phyloP scores from a whole-genome alignment of 257 asterid genomes.

The Cinchona pubescens region DNA sequence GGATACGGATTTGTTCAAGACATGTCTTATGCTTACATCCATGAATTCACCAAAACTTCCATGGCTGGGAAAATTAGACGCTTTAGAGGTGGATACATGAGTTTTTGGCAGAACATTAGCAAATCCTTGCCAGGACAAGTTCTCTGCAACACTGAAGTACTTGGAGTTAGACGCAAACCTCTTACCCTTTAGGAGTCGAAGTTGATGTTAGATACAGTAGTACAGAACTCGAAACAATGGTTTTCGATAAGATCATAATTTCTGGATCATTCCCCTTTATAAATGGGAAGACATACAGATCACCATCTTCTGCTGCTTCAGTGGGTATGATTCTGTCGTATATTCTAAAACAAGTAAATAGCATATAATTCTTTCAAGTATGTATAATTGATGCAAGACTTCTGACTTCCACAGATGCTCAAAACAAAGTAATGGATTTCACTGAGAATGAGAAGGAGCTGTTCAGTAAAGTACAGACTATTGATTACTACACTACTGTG shows the following conservation, averaged over 20 bases:
- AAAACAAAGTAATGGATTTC: conserved; percentile 43
- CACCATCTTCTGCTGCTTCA: conserved; percentile 33
- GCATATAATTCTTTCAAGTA: not conserved
- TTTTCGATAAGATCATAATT: conserved; percentile 62
- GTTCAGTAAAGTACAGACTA: conserved; percentile 59
- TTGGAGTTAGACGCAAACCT: conserved; percentile 50
- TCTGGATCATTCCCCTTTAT: conserved; percentile 73
- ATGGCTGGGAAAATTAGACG: conserved; percentile 89
- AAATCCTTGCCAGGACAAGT: conserved; percentile 49
- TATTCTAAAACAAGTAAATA: not conserved
- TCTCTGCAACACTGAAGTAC: conserved; percentile 63
- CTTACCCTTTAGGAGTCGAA: conserved; percentile 22
- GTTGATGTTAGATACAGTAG: conserved; percentile 35
- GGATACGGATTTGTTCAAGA: conserved; percentile 84
- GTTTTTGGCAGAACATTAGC: conserved; percentile 62
- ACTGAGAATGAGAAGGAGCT: conserved; percentile 61
- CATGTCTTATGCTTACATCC: conserved; percentile 75
- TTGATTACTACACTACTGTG: conserved; percentile 78
- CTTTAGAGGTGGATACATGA: conserved; percentile 71
- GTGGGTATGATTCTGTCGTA: conserved; percentile 30
- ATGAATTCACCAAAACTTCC: conserved; percentile 75
- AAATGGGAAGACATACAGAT: conserved; percentile 51
- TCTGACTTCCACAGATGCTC: conserved; percentile 34
- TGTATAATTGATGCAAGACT: not conserved
- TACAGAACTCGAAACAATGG: conserved; percentile 33